Percentiles rank a stretch among this genome's conserved stretches.
Conservation (phyloP, 1,284 basidiomycete species). For the Irpex sp. region DNA sequence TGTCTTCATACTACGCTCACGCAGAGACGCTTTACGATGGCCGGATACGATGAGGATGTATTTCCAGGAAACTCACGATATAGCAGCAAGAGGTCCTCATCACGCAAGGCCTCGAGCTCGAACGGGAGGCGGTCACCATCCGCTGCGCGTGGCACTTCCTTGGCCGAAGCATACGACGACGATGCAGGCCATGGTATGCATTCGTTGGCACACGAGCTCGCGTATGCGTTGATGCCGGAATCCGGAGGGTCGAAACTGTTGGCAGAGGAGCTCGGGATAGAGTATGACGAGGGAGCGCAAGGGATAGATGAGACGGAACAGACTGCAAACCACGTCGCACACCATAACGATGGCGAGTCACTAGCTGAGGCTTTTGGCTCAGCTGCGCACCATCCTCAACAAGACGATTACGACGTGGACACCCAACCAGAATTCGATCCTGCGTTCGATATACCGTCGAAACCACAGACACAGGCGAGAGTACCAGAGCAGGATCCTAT, state of each 20-base stretch:
- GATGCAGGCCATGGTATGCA: conserved; percentile 46
- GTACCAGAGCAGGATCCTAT: conserved; percentile 62
- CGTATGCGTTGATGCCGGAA: conserved; percentile 75
- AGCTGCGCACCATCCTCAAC: no score
- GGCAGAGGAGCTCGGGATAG: conserved; percentile 81
- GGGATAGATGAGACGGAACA: conserved; percentile 57
- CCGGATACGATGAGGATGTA: conserved; percentile 19
- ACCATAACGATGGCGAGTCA: conserved; percentile 2
- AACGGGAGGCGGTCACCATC: conserved; percentile 39
- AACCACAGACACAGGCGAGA: conserved; percentile 26
- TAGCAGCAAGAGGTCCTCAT: conserved; percentile 19
- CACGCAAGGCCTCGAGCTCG: conserved; percentile 43
- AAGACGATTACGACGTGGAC: conserved; percentile 12
- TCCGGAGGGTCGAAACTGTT: conserved; percentile 62
- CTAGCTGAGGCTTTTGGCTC: conserved; percentile 10
- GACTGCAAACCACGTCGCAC: conserved; percentile 22
- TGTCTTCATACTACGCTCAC: background rate
- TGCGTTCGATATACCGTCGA: conserved; percentile 36
- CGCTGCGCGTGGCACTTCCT: conserved; percentile 37
- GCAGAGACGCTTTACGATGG: background rate
- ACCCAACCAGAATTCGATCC: conserved; percentile 36
- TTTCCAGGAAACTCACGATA: conserved; percentile 19
- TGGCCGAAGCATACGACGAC: conserved; percentile 32
- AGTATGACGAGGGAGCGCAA: conserved; percentile 81
- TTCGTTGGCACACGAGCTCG: conserved; percentile 80